phyloP scores from a whole-genome alignment of 345 rosid genomes.

The Kernera saxatilis region DNA sequence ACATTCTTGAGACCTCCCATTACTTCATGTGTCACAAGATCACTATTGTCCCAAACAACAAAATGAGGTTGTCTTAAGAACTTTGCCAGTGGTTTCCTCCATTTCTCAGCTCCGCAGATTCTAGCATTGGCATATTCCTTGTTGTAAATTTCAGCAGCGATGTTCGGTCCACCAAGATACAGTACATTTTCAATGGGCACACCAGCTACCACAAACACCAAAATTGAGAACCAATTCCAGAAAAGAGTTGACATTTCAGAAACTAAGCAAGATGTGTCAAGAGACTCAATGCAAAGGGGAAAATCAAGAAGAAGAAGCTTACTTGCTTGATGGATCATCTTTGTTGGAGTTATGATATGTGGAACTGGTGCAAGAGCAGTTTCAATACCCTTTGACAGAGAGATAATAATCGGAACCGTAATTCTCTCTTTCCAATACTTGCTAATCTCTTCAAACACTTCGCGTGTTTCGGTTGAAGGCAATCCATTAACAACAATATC shows the following conservation, averaged over 20 bases:
- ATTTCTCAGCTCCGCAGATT: conserved; percentile 88
- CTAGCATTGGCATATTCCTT: conserved; percentile 97
- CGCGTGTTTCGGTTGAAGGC: conserved; percentile 82
- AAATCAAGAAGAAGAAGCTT: conserved; percentile 29
- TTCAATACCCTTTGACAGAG: conserved; percentile 90
- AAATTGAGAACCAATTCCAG: background rate
- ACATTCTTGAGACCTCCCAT: conserved; percentile 99
- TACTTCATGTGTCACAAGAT: conserved; percentile 97
- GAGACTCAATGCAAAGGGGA: background rate
- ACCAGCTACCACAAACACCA: conserved; percentile 53
- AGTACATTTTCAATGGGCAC: conserved; percentile 69
- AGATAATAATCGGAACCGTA: conserved; percentile 64
- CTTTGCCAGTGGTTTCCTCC: conserved; percentile 90
- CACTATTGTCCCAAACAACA: conserved; percentile 94
- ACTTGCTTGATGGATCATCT: conserved; percentile 89
- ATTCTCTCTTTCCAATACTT: conserved; percentile 89
- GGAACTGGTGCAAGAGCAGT: conserved; percentile 78
- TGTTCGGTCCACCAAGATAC: conserved; percentile 98
- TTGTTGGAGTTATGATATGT: conserved; percentile 87
- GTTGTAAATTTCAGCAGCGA: conserved; percentile 92
- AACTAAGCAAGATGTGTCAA: background rate
- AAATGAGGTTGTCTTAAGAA: conserved; percentile 90
- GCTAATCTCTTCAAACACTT: conserved; percentile 87
- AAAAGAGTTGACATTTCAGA: background rate
- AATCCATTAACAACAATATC: conserved; percentile 90